Evolutionary conservation across 2,329 filamentous ascomycete genomes (phyloP), one percentile per base, ranked within the genome.

Genomic region (Diaporthe ilicicola): DNA sequence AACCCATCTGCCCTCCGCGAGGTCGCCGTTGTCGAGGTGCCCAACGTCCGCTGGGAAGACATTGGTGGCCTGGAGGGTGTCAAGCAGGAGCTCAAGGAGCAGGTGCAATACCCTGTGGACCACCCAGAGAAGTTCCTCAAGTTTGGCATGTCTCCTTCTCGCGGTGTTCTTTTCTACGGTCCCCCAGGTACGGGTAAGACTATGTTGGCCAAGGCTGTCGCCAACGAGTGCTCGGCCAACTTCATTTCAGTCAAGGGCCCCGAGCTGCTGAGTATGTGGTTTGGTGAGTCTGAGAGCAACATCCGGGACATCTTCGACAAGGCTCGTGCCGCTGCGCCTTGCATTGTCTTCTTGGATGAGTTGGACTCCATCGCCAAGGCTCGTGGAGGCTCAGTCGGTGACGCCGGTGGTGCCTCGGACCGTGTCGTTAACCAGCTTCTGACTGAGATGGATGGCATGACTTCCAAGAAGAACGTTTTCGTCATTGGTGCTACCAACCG

Each of bases 51-150:
- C 84, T 99, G 96, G 96, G 96, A 99, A 84, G 96, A 99, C 80
- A 98, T 99, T 84, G 97, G 96, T 91, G 96, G 96, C 86, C 89
- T 99, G 80, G 94, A 98, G 83, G 92, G 91, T 55, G 96, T 99
- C 91, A 99, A 99, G 93, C 94, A 96, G 86, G 96, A 99, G 83
- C 95, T 99, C 84, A 96, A 97, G 88, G 96, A 99, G 87, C 95
- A 92, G 80, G 95, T 99, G 61, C 96, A 99, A 84, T 99, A 99
- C 86, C 97, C 96, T 29, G 96, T 99, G 84, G 96, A 99, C 82
- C 96, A 99, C 81, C 97, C 96, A 77, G 97, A 99, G 85, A 98
- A 97, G 87, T 99, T 98, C 91, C 94, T 98, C 91, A 99, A 99
- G 88, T 99, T 99, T 75, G 97, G 96, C 83, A 92, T 99, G 79